Conservation (phyloP, 306 rosid species). For the Gastrolobium villosum region DNA sequence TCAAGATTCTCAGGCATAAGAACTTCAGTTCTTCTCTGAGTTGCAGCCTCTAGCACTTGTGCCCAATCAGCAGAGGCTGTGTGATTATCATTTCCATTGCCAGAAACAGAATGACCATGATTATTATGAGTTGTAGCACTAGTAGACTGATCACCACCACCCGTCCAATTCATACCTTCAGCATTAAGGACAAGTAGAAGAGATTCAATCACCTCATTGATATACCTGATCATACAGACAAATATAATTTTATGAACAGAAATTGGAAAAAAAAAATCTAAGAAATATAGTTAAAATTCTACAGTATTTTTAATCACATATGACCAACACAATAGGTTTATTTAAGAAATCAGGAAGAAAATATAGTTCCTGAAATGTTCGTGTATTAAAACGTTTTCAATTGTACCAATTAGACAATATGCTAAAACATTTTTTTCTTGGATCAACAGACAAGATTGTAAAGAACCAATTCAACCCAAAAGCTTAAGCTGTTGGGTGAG, state of each 20-base stretch:
- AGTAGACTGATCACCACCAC: conserved; percentile 56
- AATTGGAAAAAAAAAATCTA: not conserved
- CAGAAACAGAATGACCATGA: conserved; percentile 56
- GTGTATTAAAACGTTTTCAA: conserved; percentile 26
- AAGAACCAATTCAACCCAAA: too few relatives aligned
- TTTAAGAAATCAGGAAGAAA: conserved; percentile 25
- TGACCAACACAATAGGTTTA: not conserved
- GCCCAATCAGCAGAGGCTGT: conserved; percentile 85
- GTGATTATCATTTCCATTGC: conserved; percentile 50
- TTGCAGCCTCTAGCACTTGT: conserved; percentile 74
- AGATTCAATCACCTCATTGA: conserved; percentile 87
- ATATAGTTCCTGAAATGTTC: not conserved
- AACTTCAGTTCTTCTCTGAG: conserved; percentile 96
- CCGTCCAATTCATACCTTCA: conserved; percentile 50
- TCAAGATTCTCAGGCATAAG: conserved; percentile 98
- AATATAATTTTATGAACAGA: conserved; percentile 25
- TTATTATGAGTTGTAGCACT: conserved; percentile 56
- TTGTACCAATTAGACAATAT: not conserved
- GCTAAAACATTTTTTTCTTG: conserved; percentile 10
- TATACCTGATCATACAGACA: conserved; percentile 67
- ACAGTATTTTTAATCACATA: not conserved
- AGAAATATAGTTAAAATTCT: conserved; percentile 4
- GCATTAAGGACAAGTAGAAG: conserved; percentile 67
- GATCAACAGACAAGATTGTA: conserved; percentile 8
- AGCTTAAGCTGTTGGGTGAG: too few relatives aligned